phyloP scores from a whole-genome alignment of 164 flowering plant species.

The Macadamia integrifolia region DNA sequence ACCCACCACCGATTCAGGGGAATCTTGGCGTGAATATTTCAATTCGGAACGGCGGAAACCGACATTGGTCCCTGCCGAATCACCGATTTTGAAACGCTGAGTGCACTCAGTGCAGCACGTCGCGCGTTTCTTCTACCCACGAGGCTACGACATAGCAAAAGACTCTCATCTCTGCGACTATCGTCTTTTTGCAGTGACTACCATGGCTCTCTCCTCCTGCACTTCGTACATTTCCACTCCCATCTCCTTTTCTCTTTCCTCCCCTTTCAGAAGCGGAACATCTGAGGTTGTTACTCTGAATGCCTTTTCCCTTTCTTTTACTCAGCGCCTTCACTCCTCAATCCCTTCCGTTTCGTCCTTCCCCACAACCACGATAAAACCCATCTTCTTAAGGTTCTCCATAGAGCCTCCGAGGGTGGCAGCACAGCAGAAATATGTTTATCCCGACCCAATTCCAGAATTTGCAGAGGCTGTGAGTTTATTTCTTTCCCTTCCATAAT shows the following conservation, averaged over 20 bases:
- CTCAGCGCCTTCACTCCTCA: conserved; percentile 9
- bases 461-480: conserved; percentile 39
- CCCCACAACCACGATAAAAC: conserved; percentile 6
- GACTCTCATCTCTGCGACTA: no score
- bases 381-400: conserved; percentile 14
- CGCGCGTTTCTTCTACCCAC: no score
- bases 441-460: conserved; percentile 56
- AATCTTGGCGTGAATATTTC: no score
- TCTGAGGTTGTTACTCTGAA: background rate
- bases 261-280: conserved; percentile 9
- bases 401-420: conserved; percentile 5
- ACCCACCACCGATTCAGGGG: no score
- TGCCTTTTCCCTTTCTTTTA: conserved; percentile 9
- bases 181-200: background rate
- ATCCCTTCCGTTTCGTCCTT: conserved; percentile 5
- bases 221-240: background rate
- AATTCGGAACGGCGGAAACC: no score
- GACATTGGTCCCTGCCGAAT: no score
- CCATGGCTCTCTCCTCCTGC: conserved; percentile 1
- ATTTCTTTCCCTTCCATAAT: background rate
- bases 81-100: no score
- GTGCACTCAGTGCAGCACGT: no score
- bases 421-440: conserved; percentile 24
- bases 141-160: no score
- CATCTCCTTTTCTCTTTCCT: background rate